A percentile compares a stretch with the other conserved stretches of the same genome.
phyloP scores from a whole-genome alignment of 2,329 filamentous ascomycete genomes.

The Tolypocladium tropicale region DNA sequence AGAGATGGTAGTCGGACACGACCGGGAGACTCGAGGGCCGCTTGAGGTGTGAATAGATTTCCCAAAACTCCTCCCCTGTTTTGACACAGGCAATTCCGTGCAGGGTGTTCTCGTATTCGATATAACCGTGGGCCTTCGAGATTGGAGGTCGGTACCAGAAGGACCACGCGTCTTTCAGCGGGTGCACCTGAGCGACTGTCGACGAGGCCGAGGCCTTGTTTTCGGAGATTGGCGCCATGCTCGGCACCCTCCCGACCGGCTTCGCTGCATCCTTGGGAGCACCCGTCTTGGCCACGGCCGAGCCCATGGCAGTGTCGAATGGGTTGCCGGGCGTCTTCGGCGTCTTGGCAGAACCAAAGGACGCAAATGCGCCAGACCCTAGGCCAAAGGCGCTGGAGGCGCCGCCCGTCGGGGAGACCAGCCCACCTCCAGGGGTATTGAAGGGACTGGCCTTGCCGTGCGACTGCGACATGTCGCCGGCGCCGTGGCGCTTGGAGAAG shows the following conservation, averaged over 20 bases:
- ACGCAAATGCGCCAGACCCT: slow-evolving; percentile 90
- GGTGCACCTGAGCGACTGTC: slow-evolving; percentile 32
- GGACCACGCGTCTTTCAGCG: slow-evolving; percentile 80
- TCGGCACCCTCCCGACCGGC: slow-evolving; percentile 16
- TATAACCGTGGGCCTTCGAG: slow-evolving; percentile 77
- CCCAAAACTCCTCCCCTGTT: slow-evolving; percentile 85
- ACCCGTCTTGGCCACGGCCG: slow-evolving; percentile 21
- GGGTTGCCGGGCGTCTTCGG: slow-evolving; percentile 75
- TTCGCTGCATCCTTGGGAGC: slow-evolving; percentile 21
- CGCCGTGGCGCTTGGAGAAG: slow-evolving; percentile 65
- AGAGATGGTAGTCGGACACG: slow-evolving; percentile 96
- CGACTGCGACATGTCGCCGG: slow-evolving; percentile 61
- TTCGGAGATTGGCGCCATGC: slow-evolving; percentile 38
- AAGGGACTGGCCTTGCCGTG: slow-evolving; percentile 73
- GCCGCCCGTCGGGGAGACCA: slow-evolving; percentile 36
- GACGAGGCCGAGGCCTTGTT: slow-evolving; percentile 21
- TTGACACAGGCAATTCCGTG: slow-evolving; percentile 74
- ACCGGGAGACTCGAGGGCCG: slow-evolving; percentile 78
- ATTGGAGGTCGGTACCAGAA: slow-evolving; percentile 97
- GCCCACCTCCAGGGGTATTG: slow-evolving; percentile 54
- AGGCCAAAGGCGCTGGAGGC: slow-evolving; percentile 87
- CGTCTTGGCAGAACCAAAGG: slow-evolving; percentile 71
- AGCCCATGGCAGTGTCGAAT: slow-evolving; percentile 62
- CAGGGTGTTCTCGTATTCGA: slow-evolving; percentile 94
- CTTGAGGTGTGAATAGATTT: slow-evolving; percentile 80